Percentiles rank a stretch among this genome's conserved stretches.
phyloP scores from a whole-genome alignment of 805 yeast genomes.

The Saturnispora halmiae region DNA sequence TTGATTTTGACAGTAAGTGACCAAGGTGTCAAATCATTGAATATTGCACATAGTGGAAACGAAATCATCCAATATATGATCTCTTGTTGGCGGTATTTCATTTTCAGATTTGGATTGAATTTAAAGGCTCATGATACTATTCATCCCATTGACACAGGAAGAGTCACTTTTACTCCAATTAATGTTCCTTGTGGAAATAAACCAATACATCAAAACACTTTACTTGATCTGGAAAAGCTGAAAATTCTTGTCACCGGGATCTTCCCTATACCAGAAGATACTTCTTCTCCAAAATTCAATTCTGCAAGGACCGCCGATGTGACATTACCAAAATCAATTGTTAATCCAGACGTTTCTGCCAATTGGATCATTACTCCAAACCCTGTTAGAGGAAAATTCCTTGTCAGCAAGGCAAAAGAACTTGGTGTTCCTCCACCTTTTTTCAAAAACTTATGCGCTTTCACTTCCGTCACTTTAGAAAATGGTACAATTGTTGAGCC shows the following conservation, averaged over 20 bases:
- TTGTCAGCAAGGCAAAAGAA: constrained; percentile 51
- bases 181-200: constrained; percentile 13
- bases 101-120: constrained; percentile 65
- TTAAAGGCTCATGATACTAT: constrained; percentile 26
- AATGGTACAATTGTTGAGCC: constrained; percentile 55
- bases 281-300: constrained; percentile 10
- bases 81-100: constrained; percentile 80
- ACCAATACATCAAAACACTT: background rate
- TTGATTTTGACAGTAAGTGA: constrained; percentile 73
- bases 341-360: constrained; percentile 35
- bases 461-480: constrained; percentile 45
- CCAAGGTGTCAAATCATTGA: constrained; percentile 52
- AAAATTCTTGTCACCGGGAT: constrained; percentile 14
- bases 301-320: constrained; percentile 18
- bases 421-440: constrained; percentile 60
- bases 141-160: constrained; percentile 8
- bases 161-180: constrained; percentile 19
- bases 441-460: constrained; percentile 52
- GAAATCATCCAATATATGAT: constrained; percentile 45
- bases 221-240: constrained; percentile 9
- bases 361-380: constrained; percentile 60
- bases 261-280: constrained; percentile 18
- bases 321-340: constrained; percentile 20
- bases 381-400: constrained; percentile 70
- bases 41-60: constrained; percentile 43